Evolutionary conservation across 1,284 basidiomycete genomes (phyloP), one percentile per base, ranked within the genome.

Genomic region (Hymenochaete sp.): DNA sequence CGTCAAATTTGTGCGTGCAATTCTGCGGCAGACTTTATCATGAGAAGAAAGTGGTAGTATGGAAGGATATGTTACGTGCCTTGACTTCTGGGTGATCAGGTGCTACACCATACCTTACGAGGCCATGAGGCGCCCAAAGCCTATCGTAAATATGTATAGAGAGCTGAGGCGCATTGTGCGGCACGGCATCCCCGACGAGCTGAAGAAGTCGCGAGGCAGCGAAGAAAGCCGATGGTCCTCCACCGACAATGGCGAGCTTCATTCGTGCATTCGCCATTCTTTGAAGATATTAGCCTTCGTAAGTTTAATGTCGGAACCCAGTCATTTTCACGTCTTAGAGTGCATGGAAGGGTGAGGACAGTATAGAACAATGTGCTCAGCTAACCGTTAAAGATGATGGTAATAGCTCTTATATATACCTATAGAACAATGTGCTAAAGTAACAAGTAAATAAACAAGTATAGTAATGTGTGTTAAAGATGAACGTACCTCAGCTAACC

Each of bases 31-130:
- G 3, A 10, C 18, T 41, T 18, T 25, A 8, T n/a, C 18, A 22
- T 13, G 33, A 25, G 32, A 2, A 24, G 28, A 21, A 19, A 10
- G 28, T 31, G 14, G 14, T 5, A 35, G 5, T 35, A 5, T n/a
- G 13, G 13, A 8, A 19, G 4, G 13, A 38, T 13, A 47, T 16
- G 25, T n/a, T n/a, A 28, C 42, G 32, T 28, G 84, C 92, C 75
- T 97, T 98, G 59, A 98, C 95, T 68, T 98, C 95, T 1, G 95
- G 93, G 64, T 99, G 96, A 66, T 98, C 96, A 31, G 96, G 95
- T 7, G 96, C 96, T 5, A 99, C 96, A 1, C 96, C 95, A 57
- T 96, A 98, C 32, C 96, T 71, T 1, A 95, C 93, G 0, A 98
- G 74, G 0, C 96, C 96, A 60, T 96, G 90, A 2, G 96, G 96